Base-by-base conservation (phyloP, 257 asterid species). In the Petunia secreta region DNA sequence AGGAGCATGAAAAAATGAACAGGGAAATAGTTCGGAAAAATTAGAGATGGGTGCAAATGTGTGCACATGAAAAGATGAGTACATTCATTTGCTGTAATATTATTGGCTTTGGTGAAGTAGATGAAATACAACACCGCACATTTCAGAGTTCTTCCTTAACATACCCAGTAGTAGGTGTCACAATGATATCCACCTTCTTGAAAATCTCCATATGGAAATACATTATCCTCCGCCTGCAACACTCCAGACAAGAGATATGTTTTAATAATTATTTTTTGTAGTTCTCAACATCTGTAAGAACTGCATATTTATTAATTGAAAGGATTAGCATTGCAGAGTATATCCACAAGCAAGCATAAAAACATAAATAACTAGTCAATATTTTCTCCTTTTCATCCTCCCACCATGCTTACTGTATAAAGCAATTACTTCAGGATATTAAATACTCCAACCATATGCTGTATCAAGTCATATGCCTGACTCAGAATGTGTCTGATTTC, bases 91-190 rank as follows among this genome's bases (percentile, higher is more conserved):
- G 10, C 77, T 25, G 6, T 40, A 69, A 69, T 44, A 68, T n/a
- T 7, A 36, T 68, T 41, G 48, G 77, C 60, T 25, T 48, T 71
- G 43, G 43, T 71, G 77, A 71, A 71, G 58, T 41, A 71, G 7
- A 48, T 71, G 77, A 34, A 69, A 46, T 41, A 16, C 38, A 46
- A 71, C 5, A 25, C 60, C 58, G 34, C 77, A 71, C 16, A 25
- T 71, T 71, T 50, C 59, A 36, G 62, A 34, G 43, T 36, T 44
- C 34, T 50, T 34, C 11, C 40, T 71, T 80, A 75, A 60, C 92
- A 6, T 92, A 96, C 99, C 98, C 98, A 1, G 99, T 90, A 48
- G 99, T 96, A 62, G 99, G 98, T 81, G 98, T 92, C 82, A 96
- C 93, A 84, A 96, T 93, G 76, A 94, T 87, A 84, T 96, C 99